Base-by-base conservation (phyloP, 768 basidiomycete genomes). In the Pseudohyphozyma bogoriensis region DNA sequence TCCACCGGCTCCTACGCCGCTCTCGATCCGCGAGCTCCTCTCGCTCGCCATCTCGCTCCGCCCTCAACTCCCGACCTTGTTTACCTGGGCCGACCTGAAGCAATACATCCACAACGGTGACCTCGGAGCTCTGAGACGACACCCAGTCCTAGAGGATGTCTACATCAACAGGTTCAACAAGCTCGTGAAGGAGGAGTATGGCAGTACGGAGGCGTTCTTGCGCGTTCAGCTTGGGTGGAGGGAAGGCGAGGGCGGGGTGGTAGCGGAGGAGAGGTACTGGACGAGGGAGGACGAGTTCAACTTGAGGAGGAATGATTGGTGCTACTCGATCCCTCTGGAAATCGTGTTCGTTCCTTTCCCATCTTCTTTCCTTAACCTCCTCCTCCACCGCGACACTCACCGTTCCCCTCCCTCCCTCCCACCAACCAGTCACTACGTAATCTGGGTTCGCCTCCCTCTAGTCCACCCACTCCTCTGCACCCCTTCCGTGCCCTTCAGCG, bases 401-500 rank as follows among this genome's bases (percentile, higher is more conserved):
- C 28, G 2, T 24, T 31, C 47, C 9, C 29, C 47, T 16, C 22
- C 10, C n/a, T n/a, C n/a, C 44, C 44, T 45, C 47, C 32, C 8
- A 12, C 20, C 15, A n/a, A 13, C 12, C 46, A 66, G 64, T 3
- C 64, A 66, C 55, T 66, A 28, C 32, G 64, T 66, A 36, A 55
- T 62, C 46, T 66, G 64, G 64, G 55, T 92, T 92, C 57, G 74
- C 74, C 72, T 85, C 79, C 56, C 92, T 71, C 55, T 77, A 73
- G 54, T 74, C 71, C 11, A 69, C 57, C 9, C 65, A 60, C 18
- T 69, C 65, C 37, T 73, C 73, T 80, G 49, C 55, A 2, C 66
- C 59, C 68, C 85, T 86, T 7, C 76, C 75, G 2, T 76, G 75
- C 71, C 93, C 90, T 20, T 89, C 69, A 4, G 71, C 67, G 8